Evolutionary conservation across 2,329 filamentous ascomycete species (phyloP).

Genomic region (Penicillium hordei): DNA sequence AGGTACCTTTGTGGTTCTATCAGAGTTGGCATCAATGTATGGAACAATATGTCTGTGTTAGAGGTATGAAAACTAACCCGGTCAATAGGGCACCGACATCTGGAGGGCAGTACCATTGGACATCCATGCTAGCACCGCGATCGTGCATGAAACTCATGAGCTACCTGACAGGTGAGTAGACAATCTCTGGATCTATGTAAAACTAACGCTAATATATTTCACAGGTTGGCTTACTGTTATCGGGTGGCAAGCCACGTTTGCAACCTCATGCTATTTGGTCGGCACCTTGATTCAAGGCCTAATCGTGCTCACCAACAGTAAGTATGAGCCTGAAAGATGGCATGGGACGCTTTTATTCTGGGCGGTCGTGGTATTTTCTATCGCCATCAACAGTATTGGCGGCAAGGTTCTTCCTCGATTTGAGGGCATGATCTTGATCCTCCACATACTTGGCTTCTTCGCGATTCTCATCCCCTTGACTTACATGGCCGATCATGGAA

Average conservation of each 20-base stretch:
- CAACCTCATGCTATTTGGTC: conserved; percentile 34
- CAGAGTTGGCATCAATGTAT: conserved; percentile 38
- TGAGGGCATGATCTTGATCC: conserved; percentile 50
- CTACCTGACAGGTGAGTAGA: conserved; percentile 35
- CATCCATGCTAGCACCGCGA: conserved; percentile 42
- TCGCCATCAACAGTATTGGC: conserved; percentile 47
- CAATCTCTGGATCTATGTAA: neutral
- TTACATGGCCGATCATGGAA: conserved; percentile 43
- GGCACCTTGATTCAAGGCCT: conserved; percentile 41
- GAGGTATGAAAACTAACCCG: neutral
- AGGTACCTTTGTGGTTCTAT: conserved; percentile 28
- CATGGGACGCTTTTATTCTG: conserved; percentile 53
- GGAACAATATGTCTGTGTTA: neutral
- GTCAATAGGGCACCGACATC: conserved; percentile 33
- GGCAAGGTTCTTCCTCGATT: conserved; percentile 47
- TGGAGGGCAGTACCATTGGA: conserved; percentile 45
- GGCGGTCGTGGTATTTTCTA: conserved; percentile 41
- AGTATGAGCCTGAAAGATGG: conserved; percentile 45
- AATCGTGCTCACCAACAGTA: conserved; percentile 37
- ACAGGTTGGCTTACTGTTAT: conserved; percentile 44
- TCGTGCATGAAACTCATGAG: conserved; percentile 38
- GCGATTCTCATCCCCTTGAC: conserved; percentile 52
- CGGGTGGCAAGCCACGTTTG: conserved; percentile 47
- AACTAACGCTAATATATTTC: neutral
- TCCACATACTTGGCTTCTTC: conserved; percentile 56